A percentile compares a stretch with the other conserved stretches of the same genome.
phyloP scores from a whole-genome alignment of 208 protist genomes.

The Lotmaria passim region DNA sequence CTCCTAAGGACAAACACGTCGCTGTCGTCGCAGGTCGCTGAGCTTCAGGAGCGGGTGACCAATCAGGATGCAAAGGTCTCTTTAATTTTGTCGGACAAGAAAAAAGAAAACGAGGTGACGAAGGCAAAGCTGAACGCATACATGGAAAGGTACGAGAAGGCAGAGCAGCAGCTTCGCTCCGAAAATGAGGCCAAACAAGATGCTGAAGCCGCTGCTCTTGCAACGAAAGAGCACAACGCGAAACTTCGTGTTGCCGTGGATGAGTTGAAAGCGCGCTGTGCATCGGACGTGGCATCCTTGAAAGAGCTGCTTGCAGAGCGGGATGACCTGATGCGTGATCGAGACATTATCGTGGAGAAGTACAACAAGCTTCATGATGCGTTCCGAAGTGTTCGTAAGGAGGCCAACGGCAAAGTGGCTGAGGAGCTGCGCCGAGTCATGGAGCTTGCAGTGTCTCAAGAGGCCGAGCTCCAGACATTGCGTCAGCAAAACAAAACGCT shows the following conservation, averaged over 20 bases:
- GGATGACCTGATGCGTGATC: constrained; percentile 64
- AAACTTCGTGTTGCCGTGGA: constrained; percentile 57
- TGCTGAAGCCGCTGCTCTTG: constrained; percentile 21
- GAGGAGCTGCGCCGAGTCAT: constrained; percentile 66
- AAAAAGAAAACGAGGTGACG: constrained; percentile 45
- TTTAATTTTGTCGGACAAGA: constrained; percentile 43
- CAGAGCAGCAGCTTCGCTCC: constrained; percentile 28
- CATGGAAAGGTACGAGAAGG: constrained; percentile 58
- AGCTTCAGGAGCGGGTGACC: constrained; percentile 35
- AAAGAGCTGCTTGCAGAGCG: constrained; percentile 59
- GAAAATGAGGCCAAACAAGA: constrained; percentile 44
- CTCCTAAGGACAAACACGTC: constrained; percentile 11
- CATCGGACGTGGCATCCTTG: constrained; percentile 55
- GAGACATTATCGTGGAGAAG: constrained; percentile 76
- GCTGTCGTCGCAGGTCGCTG: constrained; percentile 10
- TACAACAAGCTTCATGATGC: constrained; percentile 87
- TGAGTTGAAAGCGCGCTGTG: constrained; percentile 70
- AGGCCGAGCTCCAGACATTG: constrained; percentile 76
- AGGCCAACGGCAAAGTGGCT: constrained; percentile 41
- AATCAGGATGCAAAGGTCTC: constrained; percentile 40
- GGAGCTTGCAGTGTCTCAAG: constrained; percentile 69
- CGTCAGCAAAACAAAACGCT: constrained; percentile 70
- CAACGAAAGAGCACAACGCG: constrained; percentile 40
- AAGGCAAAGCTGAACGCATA: constrained; percentile 60
- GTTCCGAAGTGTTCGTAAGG: constrained; percentile 56